Percentiles rank a stretch among this genome's conserved stretches.
These are phyloP conservation scores for Clitoria ternatea DNA, from an alignment of 306 rosid genomes.

Conservation along the genomic window DNA sequence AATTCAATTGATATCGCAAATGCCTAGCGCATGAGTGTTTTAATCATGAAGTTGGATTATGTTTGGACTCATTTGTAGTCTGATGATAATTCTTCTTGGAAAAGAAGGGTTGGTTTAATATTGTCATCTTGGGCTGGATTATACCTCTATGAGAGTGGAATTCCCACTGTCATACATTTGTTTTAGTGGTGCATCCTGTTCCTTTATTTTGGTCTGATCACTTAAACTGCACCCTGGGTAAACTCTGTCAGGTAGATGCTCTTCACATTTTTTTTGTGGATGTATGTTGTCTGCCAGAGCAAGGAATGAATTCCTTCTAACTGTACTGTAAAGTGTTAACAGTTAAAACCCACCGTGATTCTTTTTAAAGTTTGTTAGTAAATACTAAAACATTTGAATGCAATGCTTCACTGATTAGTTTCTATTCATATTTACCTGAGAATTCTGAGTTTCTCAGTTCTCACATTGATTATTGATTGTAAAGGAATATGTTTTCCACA, in stretches of 20 bases:
- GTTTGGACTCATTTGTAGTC: not conserved
- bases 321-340: not conserved
- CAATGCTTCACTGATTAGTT: not conserved
- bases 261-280: slow-evolving; percentile 15
- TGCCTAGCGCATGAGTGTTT: not conserved
- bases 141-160: slow-evolving; percentile 2
- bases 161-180: not conserved
- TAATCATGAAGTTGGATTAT: not conserved
- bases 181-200: slow-evolving; percentile 8
- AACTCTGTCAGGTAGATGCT: not conserved
- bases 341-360: not conserved
- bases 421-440: not conserved
- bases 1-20: not conserved
- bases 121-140: not conserved
- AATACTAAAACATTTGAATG: slow-evolving; percentile 12
- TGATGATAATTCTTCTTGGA: not conserved
- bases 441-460: too few species aligned
- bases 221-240: not conserved
- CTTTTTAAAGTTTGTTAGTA: not conserved
- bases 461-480: slow-evolving; percentile 11
- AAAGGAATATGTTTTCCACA: not conserved
- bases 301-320: too few species aligned
- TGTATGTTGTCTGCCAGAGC: slow-evolving; percentile 5
- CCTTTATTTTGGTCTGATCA: not conserved
- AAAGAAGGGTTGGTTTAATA: not conserved